Conservation (phyloP, 1,284 basidiomycete species). For the Mycosarcoma mackinlayi region DNA sequence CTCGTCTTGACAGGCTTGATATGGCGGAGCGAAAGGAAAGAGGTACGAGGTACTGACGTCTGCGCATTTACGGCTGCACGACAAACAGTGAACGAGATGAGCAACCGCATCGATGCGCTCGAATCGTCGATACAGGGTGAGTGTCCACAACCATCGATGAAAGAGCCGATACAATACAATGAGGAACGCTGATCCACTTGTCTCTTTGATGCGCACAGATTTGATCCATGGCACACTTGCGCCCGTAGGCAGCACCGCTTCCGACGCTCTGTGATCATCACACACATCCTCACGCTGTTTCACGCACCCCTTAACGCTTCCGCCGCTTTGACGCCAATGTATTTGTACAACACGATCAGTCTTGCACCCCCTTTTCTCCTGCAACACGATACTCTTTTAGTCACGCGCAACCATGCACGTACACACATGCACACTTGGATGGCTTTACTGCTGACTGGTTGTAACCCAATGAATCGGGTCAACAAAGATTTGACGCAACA, state of each 20-base stretch:
- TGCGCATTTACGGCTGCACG: not conserved
- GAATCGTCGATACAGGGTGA: slow-evolving; percentile 64
- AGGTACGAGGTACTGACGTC: not conserved
- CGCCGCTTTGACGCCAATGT: not conserved
- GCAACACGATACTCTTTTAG: not conserved
- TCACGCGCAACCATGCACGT: not conserved
- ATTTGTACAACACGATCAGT: too few relatives aligned
- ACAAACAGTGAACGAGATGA: slow-evolving; percentile 65
- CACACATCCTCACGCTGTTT: too few relatives aligned
- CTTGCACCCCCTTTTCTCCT: too few relatives aligned
- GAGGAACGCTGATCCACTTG: not conserved
- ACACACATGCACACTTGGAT: not conserved
- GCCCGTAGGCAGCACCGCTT: slow-evolving; percentile 3
- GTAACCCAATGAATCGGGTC: too few relatives aligned
- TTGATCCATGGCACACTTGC: slow-evolving; percentile 41
- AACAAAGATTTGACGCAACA: too few relatives aligned
- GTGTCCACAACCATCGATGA: not conserved
- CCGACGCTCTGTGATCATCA: slow-evolving; percentile 11
- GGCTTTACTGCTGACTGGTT: too few relatives aligned
- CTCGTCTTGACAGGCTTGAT: not conserved
- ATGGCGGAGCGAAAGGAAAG: too few relatives aligned
- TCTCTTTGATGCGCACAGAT: slow-evolving; percentile 6
- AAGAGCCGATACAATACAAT: not conserved
- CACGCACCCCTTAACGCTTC: too few relatives aligned
- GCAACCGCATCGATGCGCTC: slow-evolving; percentile 62